Evolutionary conservation across 495 filamentous ascomycete species (phyloP).

Genomic region (Geoglossum glabrum): DNA sequence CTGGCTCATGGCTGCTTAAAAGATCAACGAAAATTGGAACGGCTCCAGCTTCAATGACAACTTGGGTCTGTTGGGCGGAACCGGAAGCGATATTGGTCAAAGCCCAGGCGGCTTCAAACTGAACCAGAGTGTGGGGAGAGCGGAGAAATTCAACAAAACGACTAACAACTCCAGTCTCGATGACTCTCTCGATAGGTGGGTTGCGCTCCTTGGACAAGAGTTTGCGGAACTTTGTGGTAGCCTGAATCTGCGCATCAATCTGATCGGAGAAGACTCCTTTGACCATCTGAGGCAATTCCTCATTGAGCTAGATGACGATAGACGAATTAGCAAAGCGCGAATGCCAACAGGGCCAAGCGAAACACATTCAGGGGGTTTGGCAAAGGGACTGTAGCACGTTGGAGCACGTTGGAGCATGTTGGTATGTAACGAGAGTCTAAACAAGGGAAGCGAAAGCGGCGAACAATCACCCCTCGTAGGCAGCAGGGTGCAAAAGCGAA

Average conservation of each 20-base stretch:
- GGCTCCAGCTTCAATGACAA: constrained; percentile 94
- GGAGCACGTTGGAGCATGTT: background rate
- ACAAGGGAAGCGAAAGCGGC: constrained; percentile 2
- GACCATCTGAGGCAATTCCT: constrained; percentile 96
- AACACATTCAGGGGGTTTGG: background rate
- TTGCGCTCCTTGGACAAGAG: constrained; percentile 97
- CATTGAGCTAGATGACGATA: constrained; percentile 49
- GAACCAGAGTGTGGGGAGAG: constrained; percentile 93
- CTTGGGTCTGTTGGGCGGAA: constrained; percentile 91
- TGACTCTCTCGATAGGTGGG: constrained; percentile 95
- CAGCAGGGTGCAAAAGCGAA: background rate
- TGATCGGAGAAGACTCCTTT: constrained; percentile 94
- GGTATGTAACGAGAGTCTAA: background rate
- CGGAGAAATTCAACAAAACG: constrained; percentile 97
- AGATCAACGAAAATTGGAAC: constrained; percentile 98
- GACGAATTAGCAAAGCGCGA: background rate
- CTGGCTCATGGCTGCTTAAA: constrained; percentile 82
- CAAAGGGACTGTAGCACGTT: background rate
- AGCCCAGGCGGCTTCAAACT: constrained; percentile 99
- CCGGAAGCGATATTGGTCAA: constrained; percentile 98
- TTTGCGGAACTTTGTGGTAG: constrained; percentile 98
- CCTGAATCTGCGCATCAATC: constrained; percentile 93
- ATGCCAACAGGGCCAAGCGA: background rate
- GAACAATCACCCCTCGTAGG: background rate
- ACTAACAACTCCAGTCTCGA: constrained; percentile 93